Conservation (phyloP, 495 filamentous ascomycete genomes). For the Penicillium parvum region DNA sequence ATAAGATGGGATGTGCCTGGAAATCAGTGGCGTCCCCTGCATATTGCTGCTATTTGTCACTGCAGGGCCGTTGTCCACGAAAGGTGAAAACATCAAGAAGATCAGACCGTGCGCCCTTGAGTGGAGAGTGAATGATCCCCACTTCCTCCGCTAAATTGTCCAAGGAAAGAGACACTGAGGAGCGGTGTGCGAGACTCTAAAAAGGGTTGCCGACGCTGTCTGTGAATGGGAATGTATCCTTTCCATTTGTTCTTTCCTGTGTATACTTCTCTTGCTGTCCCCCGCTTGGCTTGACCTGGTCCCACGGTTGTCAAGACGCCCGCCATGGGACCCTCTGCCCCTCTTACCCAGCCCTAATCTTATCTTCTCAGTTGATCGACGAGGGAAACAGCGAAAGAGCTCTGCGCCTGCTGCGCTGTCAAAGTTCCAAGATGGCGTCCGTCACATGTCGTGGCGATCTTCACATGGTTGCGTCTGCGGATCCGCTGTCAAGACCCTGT, state of each 20-base stretch:
- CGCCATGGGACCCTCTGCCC: constrained; percentile 1
- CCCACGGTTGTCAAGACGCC: neutral
- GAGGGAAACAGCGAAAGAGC: too few species aligned
- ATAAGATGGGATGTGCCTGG: neutral
- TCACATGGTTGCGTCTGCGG: constrained; percentile 8
- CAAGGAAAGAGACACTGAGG: neutral
- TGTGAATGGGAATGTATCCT: too few species aligned
- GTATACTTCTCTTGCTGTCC: neutral
- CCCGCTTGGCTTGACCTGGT: neutral
- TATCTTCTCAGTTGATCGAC: neutral
- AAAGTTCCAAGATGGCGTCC: constrained; percentile 17
- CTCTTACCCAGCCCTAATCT: neutral
- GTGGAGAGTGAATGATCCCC: constrained; percentile 5
- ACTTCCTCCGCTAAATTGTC: constrained; percentile 4
- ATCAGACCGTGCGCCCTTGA: constrained; percentile 6
- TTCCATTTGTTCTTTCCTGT: neutral
- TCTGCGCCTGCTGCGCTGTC: too few species aligned
- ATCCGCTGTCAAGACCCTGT: constrained; percentile 3
- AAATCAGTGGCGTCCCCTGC: constrained; percentile 5
- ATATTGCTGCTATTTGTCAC: neutral
- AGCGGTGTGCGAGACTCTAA: constrained; percentile 5
- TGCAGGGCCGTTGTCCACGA: constrained; percentile 1
- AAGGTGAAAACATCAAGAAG: neutral
- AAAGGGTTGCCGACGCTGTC: neutral
- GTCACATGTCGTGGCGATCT: constrained; percentile 31